phyloP scores from a whole-genome alignment of 73 alveolate species.

The Paramecium sonneborni region DNA sequence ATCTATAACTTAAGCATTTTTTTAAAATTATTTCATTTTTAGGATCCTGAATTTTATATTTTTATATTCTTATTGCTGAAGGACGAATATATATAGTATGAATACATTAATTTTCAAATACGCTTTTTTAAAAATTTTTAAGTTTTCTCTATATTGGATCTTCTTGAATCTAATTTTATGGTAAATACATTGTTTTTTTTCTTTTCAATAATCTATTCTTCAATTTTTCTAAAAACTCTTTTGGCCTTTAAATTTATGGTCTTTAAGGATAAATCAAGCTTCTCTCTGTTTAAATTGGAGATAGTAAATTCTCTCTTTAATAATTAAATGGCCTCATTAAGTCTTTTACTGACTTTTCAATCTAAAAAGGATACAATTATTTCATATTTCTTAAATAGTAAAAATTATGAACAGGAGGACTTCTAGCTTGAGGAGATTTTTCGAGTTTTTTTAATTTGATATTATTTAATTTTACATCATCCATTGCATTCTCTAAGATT shows the following conservation, averaged over 20 bases:
- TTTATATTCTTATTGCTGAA: conserved; percentile 7
- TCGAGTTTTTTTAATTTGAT: neutral
- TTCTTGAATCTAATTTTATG: neutral
- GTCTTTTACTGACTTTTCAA: neutral
- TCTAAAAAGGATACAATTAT: neutral
- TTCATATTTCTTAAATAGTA: neutral
- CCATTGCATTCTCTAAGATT: neutral
- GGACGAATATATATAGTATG: neutral
- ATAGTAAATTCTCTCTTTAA: neutral
- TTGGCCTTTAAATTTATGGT: neutral
- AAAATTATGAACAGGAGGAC: neutral
- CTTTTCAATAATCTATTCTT: neutral
- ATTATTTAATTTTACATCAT: neutral
- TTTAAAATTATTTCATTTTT: neutral
- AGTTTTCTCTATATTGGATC: neutral
- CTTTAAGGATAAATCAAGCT: neutral
- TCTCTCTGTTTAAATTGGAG: neutral
- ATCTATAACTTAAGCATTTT: neutral
- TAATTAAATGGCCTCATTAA: neutral
- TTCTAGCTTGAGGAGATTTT: neutral
- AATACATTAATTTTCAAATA: neutral
- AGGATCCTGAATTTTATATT: neutral
- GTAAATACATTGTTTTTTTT: neutral
- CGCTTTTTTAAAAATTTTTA: neutral
- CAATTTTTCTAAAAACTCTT: neutral